phyloP scores from a whole-genome alignment of 352 stramenopile species.

The Phytopythium ostracodes region DNA sequence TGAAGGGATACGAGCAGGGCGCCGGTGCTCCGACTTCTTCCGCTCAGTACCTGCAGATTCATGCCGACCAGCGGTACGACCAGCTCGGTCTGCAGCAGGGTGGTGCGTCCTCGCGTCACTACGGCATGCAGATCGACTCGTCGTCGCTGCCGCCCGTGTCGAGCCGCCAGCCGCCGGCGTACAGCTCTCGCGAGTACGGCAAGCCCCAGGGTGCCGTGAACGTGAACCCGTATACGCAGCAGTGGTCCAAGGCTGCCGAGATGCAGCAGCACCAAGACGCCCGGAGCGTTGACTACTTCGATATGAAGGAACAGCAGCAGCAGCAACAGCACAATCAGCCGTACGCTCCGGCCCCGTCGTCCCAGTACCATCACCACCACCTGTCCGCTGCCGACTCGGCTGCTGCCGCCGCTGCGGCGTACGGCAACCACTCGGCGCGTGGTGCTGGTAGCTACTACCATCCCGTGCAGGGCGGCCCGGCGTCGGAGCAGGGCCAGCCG shows the following conservation, averaged over 20 bases:
- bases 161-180: slow-evolving; percentile 29
- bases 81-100: slow-evolving; percentile 48
- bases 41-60: slow-evolving; percentile 69
- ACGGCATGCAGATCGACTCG: slow-evolving; percentile 45
- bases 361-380: slow-evolving; percentile 74
- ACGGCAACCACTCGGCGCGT: slow-evolving; percentile 29
- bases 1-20: slow-evolving; percentile 53
- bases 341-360: slow-evolving; percentile 31
- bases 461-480: slow-evolving; percentile 32
- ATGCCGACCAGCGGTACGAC: slow-evolving; percentile 76
- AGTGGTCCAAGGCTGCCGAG: slow-evolving; percentile 59
- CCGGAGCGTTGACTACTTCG: slow-evolving; percentile 60
- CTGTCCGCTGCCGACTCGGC: slow-evolving; percentile 57
- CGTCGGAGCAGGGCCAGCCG: slow-evolving; percentile 18
- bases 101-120: slow-evolving; percentile 35
- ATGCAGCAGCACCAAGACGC: slow-evolving; percentile 31
- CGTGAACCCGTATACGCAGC: slow-evolving; percentile 50
- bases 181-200: slow-evolving; percentile 27
- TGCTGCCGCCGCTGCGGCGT: slow-evolving; percentile 19
- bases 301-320: slow-evolving; percentile 67
- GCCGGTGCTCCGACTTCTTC: slow-evolving; percentile 12
- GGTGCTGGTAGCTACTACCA: slow-evolving; percentile 49
- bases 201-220: slow-evolving; percentile 24
- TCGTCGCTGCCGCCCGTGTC: slow-evolving; percentile 40
- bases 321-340: slow-evolving; percentile 45